Base-by-base conservation (phyloP, 1,139 yeast species). In the Tardiomyces blankii region DNA sequence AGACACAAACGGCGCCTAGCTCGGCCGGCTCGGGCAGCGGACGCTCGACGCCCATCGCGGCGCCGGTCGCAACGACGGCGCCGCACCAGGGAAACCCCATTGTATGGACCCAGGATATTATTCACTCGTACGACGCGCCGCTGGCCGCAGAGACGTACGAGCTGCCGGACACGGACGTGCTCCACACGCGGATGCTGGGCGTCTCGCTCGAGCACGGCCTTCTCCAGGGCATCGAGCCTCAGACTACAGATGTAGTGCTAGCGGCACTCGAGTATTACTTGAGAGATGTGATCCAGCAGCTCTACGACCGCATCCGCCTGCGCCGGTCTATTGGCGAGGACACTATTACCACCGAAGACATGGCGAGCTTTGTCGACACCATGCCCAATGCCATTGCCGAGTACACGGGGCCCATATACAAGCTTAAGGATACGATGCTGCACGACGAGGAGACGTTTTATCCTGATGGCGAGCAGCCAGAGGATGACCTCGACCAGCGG, bases 151-250 rank as follows among this genome's bases (percentile, higher is more conserved):
- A 89, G 54, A 72, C 77, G 39, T 85, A 73, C 59, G 91, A 91
- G 52, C 65, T 91, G 13, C 97, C 97, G 0, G 97, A 91, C 55
- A 70, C 74, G 40, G 91, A 82, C 43, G 74, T 75, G 42, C 65
- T 93, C 44, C 75, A 78, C 44, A 71, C 80, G 33, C 73, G 91
- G 45, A 80, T 91, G 71, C 66, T 82, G 38, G 94, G 95, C 63
- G 80, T 83, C 4, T 84, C 94, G 57, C 73, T 96, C 58, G 98
- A 91, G 58, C 80, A 88, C 60, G 98, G 98, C 0, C 67, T 91
- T n/a, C 74, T 91, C 0, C 95, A 95, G 0, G 80, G 82, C 9
- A 70, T 89, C 18, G 82, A 79, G 46, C 72, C 80, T 13, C 81
- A 78, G 16, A 86, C 84, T 1, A 75, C 86, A 28, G 95, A 88